Conservation (phyloP, 192 early-diverging fungal species). For the Helicostylum pulchrum region DNA sequence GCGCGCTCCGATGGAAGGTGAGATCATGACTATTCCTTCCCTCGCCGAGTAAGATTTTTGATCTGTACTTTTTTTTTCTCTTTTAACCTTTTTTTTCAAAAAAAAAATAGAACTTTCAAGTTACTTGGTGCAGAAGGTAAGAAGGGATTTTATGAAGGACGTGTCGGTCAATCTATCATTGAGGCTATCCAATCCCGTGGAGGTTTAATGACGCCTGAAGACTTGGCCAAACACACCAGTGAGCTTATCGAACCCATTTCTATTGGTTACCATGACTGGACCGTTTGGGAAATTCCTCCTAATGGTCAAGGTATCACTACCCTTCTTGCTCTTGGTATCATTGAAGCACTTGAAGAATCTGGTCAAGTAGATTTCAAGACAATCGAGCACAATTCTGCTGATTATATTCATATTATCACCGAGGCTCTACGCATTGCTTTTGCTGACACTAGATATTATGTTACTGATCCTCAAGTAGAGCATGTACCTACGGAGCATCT, state of each 20-base stretch:
- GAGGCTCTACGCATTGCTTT: constrained; percentile 73
- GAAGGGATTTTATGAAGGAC: constrained; percentile 66
- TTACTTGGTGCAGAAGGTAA: constrained; percentile 59
- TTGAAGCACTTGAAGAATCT: constrained; percentile 49
- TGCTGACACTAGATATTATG: constrained; percentile 64
- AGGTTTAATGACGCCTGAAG: constrained; percentile 63
- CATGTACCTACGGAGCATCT: constrained; percentile 48
- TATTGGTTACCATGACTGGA: constrained; percentile 55
- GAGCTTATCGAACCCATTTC: constrained; percentile 57
- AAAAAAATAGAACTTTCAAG: constrained; percentile 46
- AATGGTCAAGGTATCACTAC: constrained; percentile 75
- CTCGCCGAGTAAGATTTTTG: constrained; percentile 43
- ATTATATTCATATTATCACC: constrained; percentile 66
- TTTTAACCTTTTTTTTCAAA: neutral
- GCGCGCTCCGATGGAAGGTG: constrained; percentile 54
- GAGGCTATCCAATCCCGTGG: constrained; percentile 46
- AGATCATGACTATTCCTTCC: constrained; percentile 61
- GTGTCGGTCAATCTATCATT: constrained; percentile 65
- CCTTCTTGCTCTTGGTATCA: constrained; percentile 66
- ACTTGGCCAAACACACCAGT: constrained; percentile 54
- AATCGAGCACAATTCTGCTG: constrained; percentile 52
- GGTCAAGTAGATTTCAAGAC: constrained; percentile 38
- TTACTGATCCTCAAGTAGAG: constrained; percentile 61
- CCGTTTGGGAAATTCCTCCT: constrained; percentile 70
- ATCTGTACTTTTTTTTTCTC: neutral